Evolutionary conservation across 1,139 yeast species (phyloP).

Genomic region (Yarrowia galli): DNA sequence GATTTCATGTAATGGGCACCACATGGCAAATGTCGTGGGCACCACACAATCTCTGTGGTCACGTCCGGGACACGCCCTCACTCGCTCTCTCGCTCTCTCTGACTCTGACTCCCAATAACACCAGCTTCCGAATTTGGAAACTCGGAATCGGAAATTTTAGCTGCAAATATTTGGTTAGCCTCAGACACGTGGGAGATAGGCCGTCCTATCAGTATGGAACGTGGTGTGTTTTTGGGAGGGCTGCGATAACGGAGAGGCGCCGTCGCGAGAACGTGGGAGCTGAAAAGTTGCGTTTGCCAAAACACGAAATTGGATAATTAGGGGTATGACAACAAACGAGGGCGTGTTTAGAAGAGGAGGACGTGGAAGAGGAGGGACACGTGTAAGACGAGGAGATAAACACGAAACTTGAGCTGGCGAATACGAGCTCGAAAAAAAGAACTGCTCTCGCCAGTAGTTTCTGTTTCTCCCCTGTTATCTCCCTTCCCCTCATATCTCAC

Average conservation of each 20-base stretch:
- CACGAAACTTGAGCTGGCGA: too few species aligned
- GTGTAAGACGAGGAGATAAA: too few species aligned
- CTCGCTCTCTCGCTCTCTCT: too few species aligned
- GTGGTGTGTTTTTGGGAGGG: neutral
- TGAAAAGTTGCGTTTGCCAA: neutral
- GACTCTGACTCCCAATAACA: neutral
- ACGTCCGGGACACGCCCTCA: too few species aligned
- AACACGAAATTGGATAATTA: neutral
- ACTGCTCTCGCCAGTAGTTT: too few species aligned
- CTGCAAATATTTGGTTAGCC: neutral
- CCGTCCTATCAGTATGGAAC: slow-evolving; percentile 28
- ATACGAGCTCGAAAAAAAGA: too few species aligned
- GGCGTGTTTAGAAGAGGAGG: too few species aligned
- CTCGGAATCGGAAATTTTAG: too few species aligned
- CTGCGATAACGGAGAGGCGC: slow-evolving; percentile 16
- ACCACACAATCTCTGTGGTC: neutral
- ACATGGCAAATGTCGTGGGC: neutral
- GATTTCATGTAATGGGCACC: neutral
- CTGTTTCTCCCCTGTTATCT: too few species aligned
- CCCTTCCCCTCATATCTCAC: too few species aligned
- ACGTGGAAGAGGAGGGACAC: too few species aligned
- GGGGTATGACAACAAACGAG: too few species aligned
- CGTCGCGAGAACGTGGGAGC: slow-evolving; percentile 18
- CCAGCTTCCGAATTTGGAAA: neutral
- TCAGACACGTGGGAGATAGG: slow-evolving; percentile 27